These are phyloP conservation scores for Phytophthora melonis DNA, from an alignment of 352 stramenopile genomes.

Conservation along the genomic window DNA sequence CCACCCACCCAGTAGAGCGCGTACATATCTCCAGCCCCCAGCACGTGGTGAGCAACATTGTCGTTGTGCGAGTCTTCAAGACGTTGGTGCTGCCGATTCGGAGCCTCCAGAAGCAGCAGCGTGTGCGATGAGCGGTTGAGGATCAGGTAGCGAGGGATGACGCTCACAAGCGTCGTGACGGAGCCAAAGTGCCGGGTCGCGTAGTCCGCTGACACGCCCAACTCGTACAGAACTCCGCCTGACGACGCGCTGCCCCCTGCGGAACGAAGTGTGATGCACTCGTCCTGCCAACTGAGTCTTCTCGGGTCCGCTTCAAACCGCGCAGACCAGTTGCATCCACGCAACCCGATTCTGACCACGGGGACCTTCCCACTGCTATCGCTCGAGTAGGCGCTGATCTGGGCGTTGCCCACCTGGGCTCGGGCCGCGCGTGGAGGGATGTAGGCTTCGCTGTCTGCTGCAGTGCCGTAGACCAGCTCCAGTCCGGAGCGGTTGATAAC, in stretches of 20 bases:
- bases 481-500: slow-evolving; percentile 85
- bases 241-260: slow-evolving; percentile 30
- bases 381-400: slow-evolving; percentile 77
- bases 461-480: slow-evolving; percentile 79
- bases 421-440: slow-evolving; percentile 60
- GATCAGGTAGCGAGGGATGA: slow-evolving; percentile 84
- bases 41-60: slow-evolving; percentile 78
- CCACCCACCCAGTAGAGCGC: slow-evolving; percentile 82
- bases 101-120: slow-evolving; percentile 66
- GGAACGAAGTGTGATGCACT: slow-evolving; percentile 71
- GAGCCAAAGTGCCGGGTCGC: slow-evolving; percentile 84
- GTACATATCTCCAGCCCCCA: slow-evolving; percentile 76
- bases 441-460: slow-evolving; percentile 68
- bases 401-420: slow-evolving; percentile 75
- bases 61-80: slow-evolving; percentile 38
- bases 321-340: slow-evolving; percentile 69
- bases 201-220: slow-evolving; percentile 86
- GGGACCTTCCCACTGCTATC: slow-evolving; percentile 49
- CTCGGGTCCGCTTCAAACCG: slow-evolving; percentile 78
- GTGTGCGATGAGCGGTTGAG: slow-evolving; percentile 77
- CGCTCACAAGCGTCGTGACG: slow-evolving; percentile 84
- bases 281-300: slow-evolving; percentile 86
- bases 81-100: slow-evolving; percentile 34
- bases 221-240: slow-evolving; percentile 73
- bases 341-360: slow-evolving; percentile 66